Evolutionary conservation across 164 flowering plant genomes (phyloP).

Genomic region (Malania oleifera): DNA sequence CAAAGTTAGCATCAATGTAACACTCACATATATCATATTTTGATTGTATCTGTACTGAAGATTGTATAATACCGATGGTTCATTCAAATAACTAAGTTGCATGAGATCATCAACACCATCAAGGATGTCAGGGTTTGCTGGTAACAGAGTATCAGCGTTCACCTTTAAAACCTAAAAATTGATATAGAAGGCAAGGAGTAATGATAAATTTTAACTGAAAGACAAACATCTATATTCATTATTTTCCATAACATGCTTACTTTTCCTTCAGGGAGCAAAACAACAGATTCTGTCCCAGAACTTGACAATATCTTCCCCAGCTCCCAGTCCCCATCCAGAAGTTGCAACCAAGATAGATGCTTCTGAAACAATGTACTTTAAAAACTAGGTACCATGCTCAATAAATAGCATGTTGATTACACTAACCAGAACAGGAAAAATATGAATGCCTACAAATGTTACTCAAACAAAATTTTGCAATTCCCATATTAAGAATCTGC

Average conservation of each 20-base stretch:
- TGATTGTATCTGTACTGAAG: constrained; percentile 81
- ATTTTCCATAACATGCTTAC: constrained; percentile 37
- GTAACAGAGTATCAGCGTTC: constrained; percentile 50
- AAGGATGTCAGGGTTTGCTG: constrained; percentile 97
- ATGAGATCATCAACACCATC: constrained; percentile 98
- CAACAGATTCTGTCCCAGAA: constrained; percentile 56
- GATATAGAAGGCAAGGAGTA: not conserved
- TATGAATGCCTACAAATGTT: too few relatives aligned
- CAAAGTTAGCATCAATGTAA: constrained; percentile 3
- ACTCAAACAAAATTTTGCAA: too few relatives aligned
- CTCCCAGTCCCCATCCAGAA: constrained; percentile 84
- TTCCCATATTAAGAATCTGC: constrained; percentile 1
- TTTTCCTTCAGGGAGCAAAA: constrained; percentile 71
- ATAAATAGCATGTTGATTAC: constrained; percentile 12
- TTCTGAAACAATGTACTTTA: constrained; percentile 63
- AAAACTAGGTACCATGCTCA: constrained; percentile 23
- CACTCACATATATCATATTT: constrained; percentile 88
- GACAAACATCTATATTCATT: not conserved
- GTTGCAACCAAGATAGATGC: constrained; percentile 81
- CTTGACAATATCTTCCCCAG: constrained; percentile 64
- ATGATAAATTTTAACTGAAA: not conserved
- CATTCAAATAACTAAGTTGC: constrained; percentile 97
- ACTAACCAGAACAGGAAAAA: not conserved
- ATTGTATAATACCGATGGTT: constrained; percentile 93
- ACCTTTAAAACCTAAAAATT: constrained; percentile 63